phyloP scores from a whole-genome alignment of 1,139 yeast genomes.

The Diutina ranongensis region DNA sequence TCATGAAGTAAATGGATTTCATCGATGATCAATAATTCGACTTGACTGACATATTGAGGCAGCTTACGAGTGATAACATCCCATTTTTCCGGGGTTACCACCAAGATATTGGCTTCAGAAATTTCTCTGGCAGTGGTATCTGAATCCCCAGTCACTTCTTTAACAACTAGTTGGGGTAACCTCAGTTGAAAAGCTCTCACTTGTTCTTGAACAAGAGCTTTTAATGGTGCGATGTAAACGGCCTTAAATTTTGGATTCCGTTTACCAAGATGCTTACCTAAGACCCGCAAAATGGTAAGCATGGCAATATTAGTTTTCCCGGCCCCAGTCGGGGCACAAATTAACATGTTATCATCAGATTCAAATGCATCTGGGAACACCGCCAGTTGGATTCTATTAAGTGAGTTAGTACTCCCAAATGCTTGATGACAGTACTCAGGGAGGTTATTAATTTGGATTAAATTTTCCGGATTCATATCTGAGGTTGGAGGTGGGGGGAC shows the following conservation, averaged over 20 bases:
- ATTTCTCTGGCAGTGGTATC: constrained; percentile 70
- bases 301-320: constrained; percentile 96
- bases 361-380: constrained; percentile 71
- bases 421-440: constrained; percentile 80
- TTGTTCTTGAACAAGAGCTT: constrained; percentile 93
- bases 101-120: constrained; percentile 67
- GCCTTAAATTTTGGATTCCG: constrained; percentile 41
- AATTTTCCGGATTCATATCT: constrained; percentile 29
- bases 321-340: constrained; percentile 98
- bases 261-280: constrained; percentile 41
- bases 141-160: constrained; percentile 88
- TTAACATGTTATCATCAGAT: constrained; percentile 56
- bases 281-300: constrained; percentile 55
- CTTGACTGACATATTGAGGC: constrained; percentile 73
- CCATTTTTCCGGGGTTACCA: constrained; percentile 97
- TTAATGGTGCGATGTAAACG: constrained; percentile 87
- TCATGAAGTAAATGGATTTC: constrained; percentile 95
- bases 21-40: constrained; percentile 78
- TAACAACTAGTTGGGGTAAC: constrained; percentile 55
- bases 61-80: constrained; percentile 93
- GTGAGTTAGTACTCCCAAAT: constrained; percentile 53
- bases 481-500: constrained; percentile 54
- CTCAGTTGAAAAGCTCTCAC: constrained; percentile 76
- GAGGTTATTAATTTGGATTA: constrained; percentile 48
- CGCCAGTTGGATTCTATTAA: constrained; percentile 77